Conservation (phyloP, 225 moss, liverwort and hornwort genomes). For the Asterella californica region DNA sequence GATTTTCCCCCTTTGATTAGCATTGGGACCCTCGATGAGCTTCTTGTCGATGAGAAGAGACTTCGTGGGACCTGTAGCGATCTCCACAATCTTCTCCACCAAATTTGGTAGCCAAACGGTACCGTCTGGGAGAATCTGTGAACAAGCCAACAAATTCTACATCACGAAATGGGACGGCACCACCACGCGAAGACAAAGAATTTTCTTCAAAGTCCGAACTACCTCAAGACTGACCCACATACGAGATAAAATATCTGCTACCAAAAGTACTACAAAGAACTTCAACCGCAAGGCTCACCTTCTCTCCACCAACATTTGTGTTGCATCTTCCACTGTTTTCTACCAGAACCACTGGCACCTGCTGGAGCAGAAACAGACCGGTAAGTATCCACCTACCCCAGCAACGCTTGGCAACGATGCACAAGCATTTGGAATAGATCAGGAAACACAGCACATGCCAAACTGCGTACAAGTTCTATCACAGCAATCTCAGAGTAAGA, state of each 20-base stretch:
- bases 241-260: not conserved
- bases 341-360: slow-evolving; percentile 79
- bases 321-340: slow-evolving; percentile 95
- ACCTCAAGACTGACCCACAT: too few species aligned
- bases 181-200: not conserved
- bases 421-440: too few species aligned
- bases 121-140: slow-evolving; percentile 82
- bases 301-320: slow-evolving; percentile 76
- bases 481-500: not conserved
- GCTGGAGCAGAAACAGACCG: not conserved
- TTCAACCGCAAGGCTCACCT: slow-evolving; percentile 42
- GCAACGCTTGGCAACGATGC: too few species aligned
- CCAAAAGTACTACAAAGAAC: not conserved
- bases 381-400: too few species aligned
- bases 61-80: slow-evolving; percentile 55
- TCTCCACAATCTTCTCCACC: slow-evolving; percentile 87
- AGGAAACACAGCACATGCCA: not conserved
- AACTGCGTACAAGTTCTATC: not conserved
- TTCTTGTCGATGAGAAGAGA: slow-evolving; percentile 85
- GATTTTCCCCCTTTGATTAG: slow-evolving; percentile 87
- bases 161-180: too few species aligned
- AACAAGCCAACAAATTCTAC: not conserved
- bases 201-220: too few species aligned
- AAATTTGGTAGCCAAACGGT: slow-evolving; percentile 78
- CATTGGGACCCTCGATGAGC: slow-evolving; percentile 95